These are phyloP conservation scores for Pisolithus marmoratus DNA, from an alignment of 768 basidiomycete genomes.

Conservation along the genomic window DNA sequence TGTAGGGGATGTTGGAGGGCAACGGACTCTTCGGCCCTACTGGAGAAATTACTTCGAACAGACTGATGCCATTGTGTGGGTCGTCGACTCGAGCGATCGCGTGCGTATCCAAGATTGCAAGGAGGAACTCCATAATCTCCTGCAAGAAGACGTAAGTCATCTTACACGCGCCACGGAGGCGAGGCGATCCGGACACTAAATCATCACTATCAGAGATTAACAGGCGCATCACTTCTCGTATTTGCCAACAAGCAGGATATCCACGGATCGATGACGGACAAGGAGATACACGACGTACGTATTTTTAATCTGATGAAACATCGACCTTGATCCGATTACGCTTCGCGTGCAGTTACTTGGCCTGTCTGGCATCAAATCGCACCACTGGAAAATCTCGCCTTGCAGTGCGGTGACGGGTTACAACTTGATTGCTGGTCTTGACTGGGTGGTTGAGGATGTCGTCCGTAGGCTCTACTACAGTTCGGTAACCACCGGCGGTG, in stretches of 20 bases:
- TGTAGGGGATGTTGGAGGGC: conserved; percentile 97
- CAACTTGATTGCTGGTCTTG: conserved; percentile 78
- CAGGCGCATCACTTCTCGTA: conserved; percentile 92
- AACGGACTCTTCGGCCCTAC: conserved; percentile 91
- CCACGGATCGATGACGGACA: conserved; percentile 73
- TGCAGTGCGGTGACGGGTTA: conserved; percentile 91
- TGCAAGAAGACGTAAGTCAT: conserved; percentile 82
- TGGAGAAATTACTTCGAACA: conserved; percentile 99
- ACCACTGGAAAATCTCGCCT: conserved; percentile 84
- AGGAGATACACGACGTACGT: conserved; percentile 80
- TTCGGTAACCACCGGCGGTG: conserved; percentile 26
- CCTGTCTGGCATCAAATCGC: conserved; percentile 75
- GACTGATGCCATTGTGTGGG: conserved; percentile 98
- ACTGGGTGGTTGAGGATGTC: conserved; percentile 90
- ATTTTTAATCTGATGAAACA: not conserved
- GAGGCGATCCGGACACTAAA: conserved; percentile 3
- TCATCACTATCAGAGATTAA: conserved; percentile 59
- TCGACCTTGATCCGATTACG: conserved; percentile 5
- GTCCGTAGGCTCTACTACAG: conserved; percentile 85
- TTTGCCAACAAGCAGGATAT: conserved; percentile 99
- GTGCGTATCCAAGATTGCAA: conserved; percentile 88
- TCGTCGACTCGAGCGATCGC: conserved; percentile 92
- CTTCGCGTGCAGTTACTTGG: conserved; percentile 60
- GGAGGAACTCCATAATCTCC: conserved; percentile 76
- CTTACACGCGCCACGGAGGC: not conserved